Evolutionary conservation across 2,329 filamentous ascomycete genomes (phyloP), one percentile per base, ranked within the genome.

Genomic region (Monosporascus sp.): DNA sequence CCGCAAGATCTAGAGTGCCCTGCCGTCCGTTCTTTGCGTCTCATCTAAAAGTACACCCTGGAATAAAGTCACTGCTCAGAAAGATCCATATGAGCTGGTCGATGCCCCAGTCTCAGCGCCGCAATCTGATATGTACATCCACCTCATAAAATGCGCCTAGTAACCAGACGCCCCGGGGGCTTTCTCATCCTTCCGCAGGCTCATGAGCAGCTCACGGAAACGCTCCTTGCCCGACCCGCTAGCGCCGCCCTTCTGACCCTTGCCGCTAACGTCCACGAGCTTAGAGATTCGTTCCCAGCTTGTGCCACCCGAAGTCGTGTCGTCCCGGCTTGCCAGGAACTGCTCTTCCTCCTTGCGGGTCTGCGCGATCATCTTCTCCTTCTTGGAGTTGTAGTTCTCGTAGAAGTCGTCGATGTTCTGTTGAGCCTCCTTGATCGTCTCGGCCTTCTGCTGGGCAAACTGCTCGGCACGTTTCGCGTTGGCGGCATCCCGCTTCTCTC

Each of bases 221-320:
- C 91, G 89, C 72, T 95, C 91, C 81, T 99, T 99, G 65, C 93
- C 92, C 56, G 89, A 95, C 46, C 92, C 93, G 56, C 85, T 86
- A 44, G 89, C 91, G 67, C 92, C 93, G 54, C 93, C 92, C 72
- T 86, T 89, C 55, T 83, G 76, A 16, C 93, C 91, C 77, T 97
- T 99, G 58, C 94, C 94, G 66, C 91, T 97, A 60, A 99, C 74
- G 73, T 99, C 94, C n/a, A 97, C 92, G 63, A 99, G 74, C 78
- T 97, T 99, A 24, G 92, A 88, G 67, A 99, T 97, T 62, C 94
- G 87, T 76, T 99, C 94, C 94, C 94, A 99, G 79, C 90, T 96
- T 5, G 94, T 99, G 58, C 94, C 94, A 49, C 94, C 94, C 11
- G 90, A 90, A 24, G 91, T 89, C 40, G 92, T 97, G 70, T 97